These are phyloP conservation scores for Globisporangium uncinulatum DNA, from an alignment of 352 stramenopile species.

Conservation along the genomic window DNA sequence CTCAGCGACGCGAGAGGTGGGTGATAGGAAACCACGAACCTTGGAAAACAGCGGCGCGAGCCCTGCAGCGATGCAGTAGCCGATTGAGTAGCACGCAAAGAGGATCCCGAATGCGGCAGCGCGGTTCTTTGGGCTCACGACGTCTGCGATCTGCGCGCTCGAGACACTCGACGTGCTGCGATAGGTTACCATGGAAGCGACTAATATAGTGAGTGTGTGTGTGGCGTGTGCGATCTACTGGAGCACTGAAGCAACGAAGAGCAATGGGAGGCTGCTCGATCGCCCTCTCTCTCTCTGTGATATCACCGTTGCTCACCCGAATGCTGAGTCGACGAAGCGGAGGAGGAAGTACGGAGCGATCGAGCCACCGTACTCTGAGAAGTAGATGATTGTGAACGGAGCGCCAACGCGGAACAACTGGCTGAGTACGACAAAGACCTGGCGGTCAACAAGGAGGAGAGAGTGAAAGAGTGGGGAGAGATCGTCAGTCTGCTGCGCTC, in stretches of 20 bases:
- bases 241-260: too few relatives aligned
- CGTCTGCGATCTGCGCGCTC: conserved; percentile 56
- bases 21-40: conserved; percentile 14
- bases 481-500: too few relatives aligned
- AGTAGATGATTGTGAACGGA: conserved; percentile 70
- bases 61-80: conserved; percentile 49
- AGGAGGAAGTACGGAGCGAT: conserved; percentile 63
- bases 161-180: conserved; percentile 45
- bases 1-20: neutral
- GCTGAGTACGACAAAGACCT: conserved; percentile 69
- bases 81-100: conserved; percentile 45
- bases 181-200: neutral
- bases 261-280: too few relatives aligned
- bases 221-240: neutral
- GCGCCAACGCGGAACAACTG: conserved; percentile 52
- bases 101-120: conserved; percentile 52
- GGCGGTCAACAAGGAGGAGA: neutral
- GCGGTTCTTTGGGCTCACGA: conserved; percentile 45
- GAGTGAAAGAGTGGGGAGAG: too few relatives aligned
- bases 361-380: conserved; percentile 41
- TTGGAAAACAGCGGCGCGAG: conserved; percentile 45
- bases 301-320: conserved; percentile 25
- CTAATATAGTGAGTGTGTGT: neutral
- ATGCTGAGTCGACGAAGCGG: conserved; percentile 44
- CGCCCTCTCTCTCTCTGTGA: too few relatives aligned